A percentile compares a stretch with the other conserved stretches of the same genome.
Conservation (phyloP, 495 filamentous ascomycete species). For the Penicillium nucicola region DNA sequence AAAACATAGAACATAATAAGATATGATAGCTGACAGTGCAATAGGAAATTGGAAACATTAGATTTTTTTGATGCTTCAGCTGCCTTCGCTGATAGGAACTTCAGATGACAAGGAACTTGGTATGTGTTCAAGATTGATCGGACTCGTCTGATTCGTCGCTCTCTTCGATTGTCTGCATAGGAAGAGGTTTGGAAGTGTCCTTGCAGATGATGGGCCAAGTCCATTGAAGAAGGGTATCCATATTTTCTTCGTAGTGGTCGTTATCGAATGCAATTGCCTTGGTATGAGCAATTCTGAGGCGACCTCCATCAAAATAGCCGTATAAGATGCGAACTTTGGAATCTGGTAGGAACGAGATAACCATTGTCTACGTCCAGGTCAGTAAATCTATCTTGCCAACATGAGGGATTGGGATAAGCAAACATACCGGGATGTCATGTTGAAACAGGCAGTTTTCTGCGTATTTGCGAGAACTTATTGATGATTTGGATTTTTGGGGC, state of each 20-base stretch:
- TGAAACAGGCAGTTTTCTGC: background rate
- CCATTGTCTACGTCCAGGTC: conserved; percentile 1
- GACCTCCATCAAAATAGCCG: conserved; percentile 1
- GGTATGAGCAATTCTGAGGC: conserved; percentile 2
- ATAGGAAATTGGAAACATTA: too few relatives aligned
- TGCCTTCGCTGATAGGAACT: background rate
- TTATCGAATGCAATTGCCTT: conserved; percentile 1
- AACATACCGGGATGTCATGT: conserved; percentile 5
- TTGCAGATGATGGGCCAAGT: background rate
- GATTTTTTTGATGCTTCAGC: background rate
- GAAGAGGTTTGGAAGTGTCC: background rate
- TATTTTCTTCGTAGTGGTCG: background rate
- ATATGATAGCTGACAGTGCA: background rate
- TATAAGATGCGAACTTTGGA: conserved; percentile 3
- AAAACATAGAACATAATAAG: background rate
- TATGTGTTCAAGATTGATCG: background rate
- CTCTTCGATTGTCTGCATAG: conserved; percentile 4
- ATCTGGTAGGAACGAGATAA: conserved; percentile 7
- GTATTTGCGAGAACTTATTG: background rate
- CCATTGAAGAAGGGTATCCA: conserved; percentile 5
- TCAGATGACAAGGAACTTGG: background rate
- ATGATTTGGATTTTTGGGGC: background rate
- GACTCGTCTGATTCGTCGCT: conserved; percentile 3
- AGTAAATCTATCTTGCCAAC: background rate
- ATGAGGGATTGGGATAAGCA: background rate